Base-by-base conservation (phyloP, 2,329 filamentous ascomycete genomes). In the Dactylonectria estremocensis region DNA sequence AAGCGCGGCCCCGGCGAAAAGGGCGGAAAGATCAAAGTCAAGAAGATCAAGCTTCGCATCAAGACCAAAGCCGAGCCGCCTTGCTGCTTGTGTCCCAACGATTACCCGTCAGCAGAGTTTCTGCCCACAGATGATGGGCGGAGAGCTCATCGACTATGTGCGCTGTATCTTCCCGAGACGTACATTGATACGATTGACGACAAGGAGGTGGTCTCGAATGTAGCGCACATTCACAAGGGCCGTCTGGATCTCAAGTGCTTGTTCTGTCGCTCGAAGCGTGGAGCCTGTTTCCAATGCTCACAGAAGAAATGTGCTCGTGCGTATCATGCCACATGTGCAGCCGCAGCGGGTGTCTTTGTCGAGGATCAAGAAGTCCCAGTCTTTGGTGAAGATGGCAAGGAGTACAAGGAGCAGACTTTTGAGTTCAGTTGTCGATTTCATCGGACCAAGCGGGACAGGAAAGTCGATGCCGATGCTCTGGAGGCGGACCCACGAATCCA, bases 241-340 rank as follows among this genome's bases (percentile, higher is more conserved):
- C 93, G 95, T 20, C 84, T 97, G 73, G 95, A 97, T 28, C 90
- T 98, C 73, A 97, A 97, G 81, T 99, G 96, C 80, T 90, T 97
- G 69, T 97, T 94, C 82, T 99, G 96, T 78, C 93, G 95, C 37
- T 97, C 95, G 35, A 97, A 96, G 80, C 93, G 93, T 64, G 96
- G 96, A n/a, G 94, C 94, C 16, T 98, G 95, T 82, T 97, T 99
- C 83, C 95, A 98, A 80, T 99, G 96, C 81, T 97, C 94, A 1
- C 92, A 94, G 74, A 95, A 95, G 84, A 98, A 97, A 80, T 99
- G 96, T 76, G 92, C 94, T 4, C 88, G 96, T 70, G 92, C 95
- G 9, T 99, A 98, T 81, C 96, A 99, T 79, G 93, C 95, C 16
- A 98, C 95, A 1, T 99, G 96, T 79, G 96, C 96, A 3, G 92